Evolutionary conservation across 805 yeast genomes (phyloP).

Genomic region (Danielozyma ontarioensis): DNA sequence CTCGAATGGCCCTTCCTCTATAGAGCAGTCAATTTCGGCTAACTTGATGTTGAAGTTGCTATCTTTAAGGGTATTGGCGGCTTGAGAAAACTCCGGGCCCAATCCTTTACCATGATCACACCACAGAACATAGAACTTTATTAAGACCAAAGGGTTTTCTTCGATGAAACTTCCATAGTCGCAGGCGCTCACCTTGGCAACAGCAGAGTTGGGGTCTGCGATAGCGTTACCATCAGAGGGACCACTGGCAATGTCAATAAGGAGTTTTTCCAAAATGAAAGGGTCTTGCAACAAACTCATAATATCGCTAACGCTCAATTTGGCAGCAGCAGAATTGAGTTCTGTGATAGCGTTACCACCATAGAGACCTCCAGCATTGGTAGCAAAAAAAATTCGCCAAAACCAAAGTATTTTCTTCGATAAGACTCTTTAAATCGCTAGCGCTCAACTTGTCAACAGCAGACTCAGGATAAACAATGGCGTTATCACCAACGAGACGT

Average conservation of each 20-base stretch:
- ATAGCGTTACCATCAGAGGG: constrained; percentile 53
- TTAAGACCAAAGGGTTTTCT: constrained; percentile 72
- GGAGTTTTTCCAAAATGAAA: no score
- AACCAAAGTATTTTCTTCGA: constrained; percentile 70
- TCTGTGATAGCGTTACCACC: no score
- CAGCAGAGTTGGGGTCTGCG: constrained; percentile 83
- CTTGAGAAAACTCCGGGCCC: constrained; percentile 75
- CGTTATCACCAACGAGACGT: constrained; percentile 49
- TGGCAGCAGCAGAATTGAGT: no score
- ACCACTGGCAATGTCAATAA: no score
- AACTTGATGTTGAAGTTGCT: constrained; percentile 54
- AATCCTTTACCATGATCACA: constrained; percentile 92
- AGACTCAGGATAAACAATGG: constrained; percentile 74
- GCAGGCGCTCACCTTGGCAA: constrained; percentile 67
- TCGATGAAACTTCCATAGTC: constrained; percentile 61
- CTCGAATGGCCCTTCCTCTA: constrained; percentile 65
- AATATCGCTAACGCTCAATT: no score
- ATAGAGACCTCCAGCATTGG: no score
- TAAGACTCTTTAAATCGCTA: constrained; percentile 59
- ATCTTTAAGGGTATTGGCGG: constrained; percentile 59
- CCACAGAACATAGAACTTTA: constrained; percentile 95
- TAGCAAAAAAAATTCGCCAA: constrained; percentile 81
- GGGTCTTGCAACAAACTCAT: no score
- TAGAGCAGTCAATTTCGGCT: constrained; percentile 85
- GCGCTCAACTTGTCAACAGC: constrained; percentile 79